Percentiles rank a stretch among this genome's conserved stretches.
These are phyloP conservation scores for Hypholoma fasciculare DNA, from an alignment of 768 basidiomycete genomes.

Conservation along the genomic window DNA sequence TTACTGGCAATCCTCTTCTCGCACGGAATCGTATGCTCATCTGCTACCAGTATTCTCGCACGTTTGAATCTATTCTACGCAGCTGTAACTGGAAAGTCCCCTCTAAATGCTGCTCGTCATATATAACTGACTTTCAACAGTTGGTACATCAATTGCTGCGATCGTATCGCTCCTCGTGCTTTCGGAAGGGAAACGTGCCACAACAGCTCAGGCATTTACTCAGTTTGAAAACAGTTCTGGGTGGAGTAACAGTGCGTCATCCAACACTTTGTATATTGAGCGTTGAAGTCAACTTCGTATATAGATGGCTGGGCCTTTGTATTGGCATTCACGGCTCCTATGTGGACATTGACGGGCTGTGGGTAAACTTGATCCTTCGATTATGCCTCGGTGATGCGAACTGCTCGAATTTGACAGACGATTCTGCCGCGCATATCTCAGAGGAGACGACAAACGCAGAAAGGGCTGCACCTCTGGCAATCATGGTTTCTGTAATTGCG, in stretches of 20 bases:
- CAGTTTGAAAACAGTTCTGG: conserved; percentile 71
- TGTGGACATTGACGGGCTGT: conserved; percentile 84
- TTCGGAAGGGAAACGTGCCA: conserved; percentile 58
- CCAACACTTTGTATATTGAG: not conserved
- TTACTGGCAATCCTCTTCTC: conserved; percentile 60
- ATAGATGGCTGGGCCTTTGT: conserved; percentile 77
- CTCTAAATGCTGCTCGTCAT: not conserved
- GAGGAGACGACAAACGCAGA: conserved; percentile 71
- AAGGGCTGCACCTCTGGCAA: conserved; percentile 66
- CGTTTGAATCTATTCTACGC: conserved; percentile 73
- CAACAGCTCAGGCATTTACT: conserved; percentile 68
- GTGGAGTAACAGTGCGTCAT: conserved; percentile 56
- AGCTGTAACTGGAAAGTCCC: conserved; percentile 52
- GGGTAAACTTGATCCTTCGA: conserved; percentile 17
- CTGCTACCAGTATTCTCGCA: conserved; percentile 64
- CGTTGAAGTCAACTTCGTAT: not conserved
- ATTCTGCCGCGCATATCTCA: conserved; percentile 75
- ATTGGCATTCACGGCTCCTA: conserved; percentile 69
- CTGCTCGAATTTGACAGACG: conserved; percentile 40
- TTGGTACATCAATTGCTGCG: conserved; percentile 64
- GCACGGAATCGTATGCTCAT: conserved; percentile 73
- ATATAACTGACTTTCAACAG: conserved; percentile 30
- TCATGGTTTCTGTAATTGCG: conserved; percentile 59
- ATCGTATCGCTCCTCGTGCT: conserved; percentile 59
- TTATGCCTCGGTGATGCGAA: conserved; percentile 2